These are phyloP conservation scores for Silene vulgaris DNA, from an alignment of 179 eudicot genomes.

Conservation along the genomic window DNA sequence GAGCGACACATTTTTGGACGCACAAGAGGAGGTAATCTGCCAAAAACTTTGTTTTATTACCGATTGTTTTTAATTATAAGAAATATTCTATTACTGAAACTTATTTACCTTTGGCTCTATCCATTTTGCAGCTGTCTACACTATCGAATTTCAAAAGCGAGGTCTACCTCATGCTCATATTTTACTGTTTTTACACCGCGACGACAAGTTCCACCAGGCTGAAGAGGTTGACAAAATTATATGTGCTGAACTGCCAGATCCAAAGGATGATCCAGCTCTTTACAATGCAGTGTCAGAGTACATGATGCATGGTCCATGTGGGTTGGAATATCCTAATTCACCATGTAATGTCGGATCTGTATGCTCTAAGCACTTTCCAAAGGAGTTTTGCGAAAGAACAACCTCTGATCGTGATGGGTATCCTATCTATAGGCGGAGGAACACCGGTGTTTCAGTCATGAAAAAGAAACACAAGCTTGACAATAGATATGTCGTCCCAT, in stretches of 20 bases:
- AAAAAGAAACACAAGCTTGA: background rate
- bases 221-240: background rate
- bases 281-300: constrained; percentile 6
- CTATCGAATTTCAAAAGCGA: background rate
- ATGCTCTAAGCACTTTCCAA: constrained; percentile 22
- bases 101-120: too few relatives aligned
- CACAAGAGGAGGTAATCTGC: background rate
- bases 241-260: background rate
- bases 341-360: background rate
- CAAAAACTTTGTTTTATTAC: background rate
- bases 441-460: background rate
- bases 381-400: background rate
- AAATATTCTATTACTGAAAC: too few relatives aligned
- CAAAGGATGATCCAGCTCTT: background rate
- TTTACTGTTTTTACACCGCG: background rate
- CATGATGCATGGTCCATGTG: constrained; percentile 32
- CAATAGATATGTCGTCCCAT: background rate
- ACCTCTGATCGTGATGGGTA: constrained; percentile 22
- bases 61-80: too few relatives aligned
- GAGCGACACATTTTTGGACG: background rate
- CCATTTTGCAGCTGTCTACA: background rate
- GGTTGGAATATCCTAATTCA: background rate
- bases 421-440: constrained; percentile 13
- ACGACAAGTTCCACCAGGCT: background rate
- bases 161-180: background rate